Percentiles rank a stretch among this genome's conserved stretches.
These are phyloP conservation scores for Cryptosporidium muris DNA, from an alignment of 169 alveolate species.

Conservation along the genomic window DNA sequence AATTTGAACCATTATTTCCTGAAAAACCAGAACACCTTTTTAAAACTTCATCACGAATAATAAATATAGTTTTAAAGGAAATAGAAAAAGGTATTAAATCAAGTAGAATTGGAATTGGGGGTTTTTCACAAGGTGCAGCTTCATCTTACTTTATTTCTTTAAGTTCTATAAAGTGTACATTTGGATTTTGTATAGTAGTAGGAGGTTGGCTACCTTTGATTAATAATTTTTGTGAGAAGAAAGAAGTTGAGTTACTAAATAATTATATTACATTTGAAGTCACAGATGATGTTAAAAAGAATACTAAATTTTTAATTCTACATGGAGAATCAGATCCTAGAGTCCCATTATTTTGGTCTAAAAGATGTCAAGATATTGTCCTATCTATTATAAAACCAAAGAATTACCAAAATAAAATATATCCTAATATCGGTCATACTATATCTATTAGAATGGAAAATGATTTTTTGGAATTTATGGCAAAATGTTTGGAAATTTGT, in stretches of 20 bases:
- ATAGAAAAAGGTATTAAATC: slow-evolving; percentile 40
- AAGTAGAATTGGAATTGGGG: slow-evolving; percentile 29
- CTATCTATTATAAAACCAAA: slow-evolving; percentile 22
- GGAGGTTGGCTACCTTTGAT: slow-evolving; percentile 67
- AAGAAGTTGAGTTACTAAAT: slow-evolving; percentile 17
- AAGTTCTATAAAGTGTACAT: slow-evolving; percentile 42
- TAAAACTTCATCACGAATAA: slow-evolving; percentile 28
- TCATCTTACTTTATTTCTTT: slow-evolving; percentile 18
- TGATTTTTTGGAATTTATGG: slow-evolving; percentile 27
- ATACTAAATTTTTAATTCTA: slow-evolving; percentile 29
- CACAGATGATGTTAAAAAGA: slow-evolving; percentile 15
- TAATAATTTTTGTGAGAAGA: slow-evolving; percentile 20
- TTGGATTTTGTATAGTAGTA: slow-evolving; percentile 51
- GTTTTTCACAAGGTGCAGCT: slow-evolving; percentile 63
- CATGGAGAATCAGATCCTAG: slow-evolving; percentile 70
- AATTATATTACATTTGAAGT: slow-evolving; percentile 35
- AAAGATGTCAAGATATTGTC: slow-evolving; percentile 8
- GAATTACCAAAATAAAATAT: slow-evolving; percentile 23
- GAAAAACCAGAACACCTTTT: slow-evolving; percentile 43
- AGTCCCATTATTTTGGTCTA: slow-evolving; percentile 37
- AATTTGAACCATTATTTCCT: neutral
- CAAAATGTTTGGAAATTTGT: neutral
- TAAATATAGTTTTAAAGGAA: slow-evolving; percentile 5
- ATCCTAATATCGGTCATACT: slow-evolving; percentile 62
- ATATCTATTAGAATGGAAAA: slow-evolving; percentile 12